Evolutionary conservation across 176 grass and related monocot species (phyloP), one percentile per base, ranked within the genome.

Genomic region (Aegilops sharonensis): DNA sequence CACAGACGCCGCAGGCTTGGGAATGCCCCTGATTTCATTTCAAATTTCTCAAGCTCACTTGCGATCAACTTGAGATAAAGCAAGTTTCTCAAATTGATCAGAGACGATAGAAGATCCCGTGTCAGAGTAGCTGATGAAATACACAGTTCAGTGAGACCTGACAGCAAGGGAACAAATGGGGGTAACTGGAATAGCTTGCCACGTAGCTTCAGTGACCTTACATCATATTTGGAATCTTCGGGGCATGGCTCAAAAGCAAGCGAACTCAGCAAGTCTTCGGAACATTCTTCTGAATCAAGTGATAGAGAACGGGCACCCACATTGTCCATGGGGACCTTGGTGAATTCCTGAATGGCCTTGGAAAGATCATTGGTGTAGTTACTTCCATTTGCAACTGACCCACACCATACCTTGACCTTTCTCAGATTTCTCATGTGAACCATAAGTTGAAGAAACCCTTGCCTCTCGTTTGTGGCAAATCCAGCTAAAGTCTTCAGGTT

Each of bases 381-480:
- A 67, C 24, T 60, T 0, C 42, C 5, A 45, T 64, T 30, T 79
- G 40, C 21, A 62, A 4, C 14, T 29, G n/a, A 20, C 14, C 69
- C 20, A 18, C 88, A 89, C 83, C 70, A 85, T 69, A 89, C 63
- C 15, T 89, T 86, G 21, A 82, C 50, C 70, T 82, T 82, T 34
- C 70, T 70, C 20, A 89, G 48, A 31, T 48, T 77, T 48, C 6
- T 36, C 83, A 86, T 89, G 30, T 47, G 2, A 62, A n/a, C 3
- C 1, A 82, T 77, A n/a, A 77, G 36, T 37, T 81, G 37, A 3
- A 81, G 62, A 36, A 89, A 62, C 24, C 70, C 83, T 68, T 30
- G 31, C 0, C 15, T 50, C 11, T 15, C 14, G 1, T 36, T 52
- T 2, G 70, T 70, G n/a, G 77, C 3, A 39, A 86, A 77, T 69